These are phyloP conservation scores for Ceratocystis harringtonii DNA, from an alignment of 2,329 filamentous ascomycete genomes.

Conservation along the genomic window DNA sequence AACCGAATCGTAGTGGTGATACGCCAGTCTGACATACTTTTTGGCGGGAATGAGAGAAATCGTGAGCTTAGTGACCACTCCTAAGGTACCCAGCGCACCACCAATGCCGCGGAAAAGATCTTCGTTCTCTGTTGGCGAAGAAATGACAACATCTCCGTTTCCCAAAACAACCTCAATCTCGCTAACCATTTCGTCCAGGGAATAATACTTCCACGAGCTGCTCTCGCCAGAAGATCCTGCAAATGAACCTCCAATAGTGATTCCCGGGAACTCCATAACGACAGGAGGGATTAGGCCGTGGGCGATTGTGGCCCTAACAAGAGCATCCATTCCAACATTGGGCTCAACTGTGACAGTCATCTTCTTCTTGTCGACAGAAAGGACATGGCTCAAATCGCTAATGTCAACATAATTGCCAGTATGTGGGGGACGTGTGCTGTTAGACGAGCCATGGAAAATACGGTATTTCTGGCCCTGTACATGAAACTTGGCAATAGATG, in stretches of 20 bases:
- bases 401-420: slow-evolving; percentile 50
- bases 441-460: slow-evolving; percentile 65
- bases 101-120: slow-evolving; percentile 52
- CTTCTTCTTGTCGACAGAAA: slow-evolving; percentile 39
- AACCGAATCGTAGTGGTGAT: slow-evolving; percentile 32
- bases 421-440: slow-evolving; percentile 48
- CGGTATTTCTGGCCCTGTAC: slow-evolving; percentile 41
- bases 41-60: slow-evolving; percentile 41
- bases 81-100: slow-evolving; percentile 50
- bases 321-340: slow-evolving; percentile 52
- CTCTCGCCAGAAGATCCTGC: slow-evolving; percentile 54
- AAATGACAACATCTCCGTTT: slow-evolving; percentile 40
- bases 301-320: slow-evolving; percentile 43
- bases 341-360: slow-evolving; percentile 52
- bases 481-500: slow-evolving; percentile 31
- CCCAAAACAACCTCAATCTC: slow-evolving; percentile 51
- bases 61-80: slow-evolving; percentile 50
- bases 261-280: slow-evolving; percentile 59
- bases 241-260: slow-evolving; percentile 54
- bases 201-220: slow-evolving; percentile 51
- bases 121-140: slow-evolving; percentile 33
- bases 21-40: slow-evolving; percentile 42
- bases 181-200: slow-evolving; percentile 47
- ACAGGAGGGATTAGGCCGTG: slow-evolving; percentile 46
- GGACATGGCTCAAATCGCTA: slow-evolving; percentile 45